Evolutionary conservation across 768 basidiomycete species (phyloP), one percentile per base, ranked within the genome.

Genomic region (Lactarius deliciosus): DNA sequence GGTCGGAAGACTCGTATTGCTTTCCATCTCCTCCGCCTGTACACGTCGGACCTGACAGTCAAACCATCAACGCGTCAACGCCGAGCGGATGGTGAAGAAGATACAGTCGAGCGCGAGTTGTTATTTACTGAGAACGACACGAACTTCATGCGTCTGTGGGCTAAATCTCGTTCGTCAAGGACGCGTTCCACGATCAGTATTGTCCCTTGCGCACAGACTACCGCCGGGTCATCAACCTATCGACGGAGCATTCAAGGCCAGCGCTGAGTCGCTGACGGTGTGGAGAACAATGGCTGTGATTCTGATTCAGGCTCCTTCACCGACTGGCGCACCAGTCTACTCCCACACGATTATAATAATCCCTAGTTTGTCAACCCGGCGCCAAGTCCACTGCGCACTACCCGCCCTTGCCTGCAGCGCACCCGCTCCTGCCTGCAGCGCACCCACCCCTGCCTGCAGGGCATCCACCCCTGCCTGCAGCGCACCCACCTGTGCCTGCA

Each of bases 141-240:
- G 68, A 99, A 99, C 81, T 96, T 90, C 76, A 83, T 83, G 74
- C 85, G 96, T 62, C 82, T 99, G 28, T 99, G 98, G 75, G 90
- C 98, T 79, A 81, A 84, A 60, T 87, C 87, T 0, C 83, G 85
- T 95, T 88, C 73, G 91, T 92, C 73, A 98, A 99, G 79, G 97
- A 99, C 74, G 96, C 91, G 15, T 99, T 98, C 82, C 96, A 99
- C 73, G 96, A 99, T 77, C 93, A 98, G n/a, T 75, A 93, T 99
- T 75, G 89, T 99, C 70, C 87, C 87, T 1, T 28, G 82, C 82
- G 5, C 96, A 98, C 76, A 88, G 92, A 54, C 90, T 90, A 6
- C 32, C 32, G 32, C 78, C 80, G 72, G 76, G 74, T 54, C 56
- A 60, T 34, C 63, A 56, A 43, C 68, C 69, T 6, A 64, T 57